A percentile compares a stretch with the other conserved stretches of the same genome.
Evolutionary conservation across 352 stramenopile genomes (phyloP).

Genomic region (Globisporangium polare): DNA sequence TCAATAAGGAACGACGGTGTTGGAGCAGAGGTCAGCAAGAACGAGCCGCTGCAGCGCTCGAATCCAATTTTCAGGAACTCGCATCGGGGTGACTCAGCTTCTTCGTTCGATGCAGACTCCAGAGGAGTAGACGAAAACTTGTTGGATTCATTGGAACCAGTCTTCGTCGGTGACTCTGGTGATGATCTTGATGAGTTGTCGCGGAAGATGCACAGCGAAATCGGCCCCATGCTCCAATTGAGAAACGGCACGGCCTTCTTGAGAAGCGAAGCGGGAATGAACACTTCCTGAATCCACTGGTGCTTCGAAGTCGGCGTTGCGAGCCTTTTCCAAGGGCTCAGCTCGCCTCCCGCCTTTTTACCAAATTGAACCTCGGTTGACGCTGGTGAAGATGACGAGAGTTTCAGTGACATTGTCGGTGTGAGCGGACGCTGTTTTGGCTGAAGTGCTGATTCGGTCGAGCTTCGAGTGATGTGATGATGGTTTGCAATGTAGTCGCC

Average conservation of each 20-base stretch:
- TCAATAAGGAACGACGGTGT: conserved; percentile 47
- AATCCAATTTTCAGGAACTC: conserved; percentile 39
- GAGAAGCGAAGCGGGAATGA: conserved; percentile 31
- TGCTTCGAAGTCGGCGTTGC: conserved; percentile 12
- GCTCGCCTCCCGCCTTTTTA: background rate
- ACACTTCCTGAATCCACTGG: conserved; percentile 27
- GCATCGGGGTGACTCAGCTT: background rate
- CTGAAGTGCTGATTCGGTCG: conserved; percentile 19
- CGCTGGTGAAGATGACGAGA: conserved; percentile 6
- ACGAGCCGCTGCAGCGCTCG: conserved; percentile 41
- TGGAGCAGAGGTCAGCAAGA: conserved; percentile 30
- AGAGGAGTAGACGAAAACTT: background rate
- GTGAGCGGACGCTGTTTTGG: background rate
- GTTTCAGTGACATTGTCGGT: background rate
- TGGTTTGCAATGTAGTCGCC: conserved; percentile 25
- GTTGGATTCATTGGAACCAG: background rate
- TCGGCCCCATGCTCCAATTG: conserved; percentile 52
- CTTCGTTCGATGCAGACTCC: background rate
- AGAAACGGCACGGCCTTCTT: conserved; percentile 31
- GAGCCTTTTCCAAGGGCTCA: conserved; percentile 1
- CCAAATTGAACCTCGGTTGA: background rate
- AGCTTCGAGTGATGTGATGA: conserved; percentile 29
- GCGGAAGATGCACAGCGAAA: conserved; percentile 40
- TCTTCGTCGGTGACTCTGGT: conserved; percentile 1
- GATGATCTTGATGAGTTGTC: conserved; percentile 12